Base-by-base conservation (phyloP, 2,329 filamentous ascomycete genomes). In the Pochonia chlamydosporia region DNA sequence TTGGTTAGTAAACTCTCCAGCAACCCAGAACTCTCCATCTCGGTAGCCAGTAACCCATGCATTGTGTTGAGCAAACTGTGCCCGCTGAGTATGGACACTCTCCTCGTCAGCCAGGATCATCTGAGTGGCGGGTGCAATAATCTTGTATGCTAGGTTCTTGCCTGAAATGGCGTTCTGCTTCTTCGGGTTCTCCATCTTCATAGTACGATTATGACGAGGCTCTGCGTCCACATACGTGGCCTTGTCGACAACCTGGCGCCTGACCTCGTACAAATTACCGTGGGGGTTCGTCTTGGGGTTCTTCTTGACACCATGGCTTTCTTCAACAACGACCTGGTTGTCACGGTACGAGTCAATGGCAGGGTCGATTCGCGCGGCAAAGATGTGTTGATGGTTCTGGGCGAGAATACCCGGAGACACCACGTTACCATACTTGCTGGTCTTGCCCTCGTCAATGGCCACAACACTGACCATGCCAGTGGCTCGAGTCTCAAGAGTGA, bases 361-460 rank as follows among this genome's bases (percentile, higher is more conserved):
- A 0, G 83, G 82, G 54, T 88, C 83, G 42, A 87, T 77, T 1
- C 84, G 74, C 36, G 81, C 64, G 21, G 71, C 75, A 59, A 88
- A 87, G 37, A 87, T 72, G 63, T 88, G 84, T 59, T 88, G 84
- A 54, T 88, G 84, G 60, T 85, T 82, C 50, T 81, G 81, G 0
- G 84, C 84, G 2, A 87, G 65, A 0, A 83, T 78, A 0, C 84
- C 84, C 0, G 79, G 76, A 0, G 73, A 71, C 2, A 89, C 83
- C 1, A 85, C 69, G 46, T 78, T 85, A 18, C 81, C 82, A 59
- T 75, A 85, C 6, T 60, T 62, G 57, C 53, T 75, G 20, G 56
- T 67, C 48, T 72, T 76, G 54, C 76, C 75, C 56, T 65, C 75
- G 47, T 78, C 76, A 47, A 85, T 82, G 53, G 78, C 74, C 21